Conservation (phyloP, 164 flowering plant genomes). For the Piper longum region DNA sequence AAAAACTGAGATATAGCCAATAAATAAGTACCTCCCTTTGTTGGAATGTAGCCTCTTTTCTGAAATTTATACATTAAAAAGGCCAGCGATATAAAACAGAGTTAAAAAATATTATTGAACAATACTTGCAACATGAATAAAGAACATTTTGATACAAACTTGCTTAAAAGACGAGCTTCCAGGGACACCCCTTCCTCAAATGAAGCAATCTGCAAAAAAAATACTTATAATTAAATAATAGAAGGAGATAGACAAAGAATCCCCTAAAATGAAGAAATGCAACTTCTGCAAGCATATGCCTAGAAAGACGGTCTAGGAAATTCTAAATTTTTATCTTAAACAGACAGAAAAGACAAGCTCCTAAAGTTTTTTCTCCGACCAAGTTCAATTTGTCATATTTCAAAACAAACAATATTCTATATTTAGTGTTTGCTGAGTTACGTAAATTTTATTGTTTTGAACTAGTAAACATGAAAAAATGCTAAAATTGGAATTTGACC, state of each 20-base stretch:
- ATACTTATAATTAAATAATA: too few relatives aligned
- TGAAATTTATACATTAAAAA: slow-evolving; percentile 12
- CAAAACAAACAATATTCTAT: neutral
- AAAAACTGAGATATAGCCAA: too few relatives aligned
- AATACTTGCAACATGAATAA: neutral
- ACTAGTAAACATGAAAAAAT: neutral
- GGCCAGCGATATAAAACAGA: neutral
- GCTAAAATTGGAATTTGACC: too few relatives aligned
- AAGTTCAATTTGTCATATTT: neutral
- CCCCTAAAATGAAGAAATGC: too few relatives aligned
- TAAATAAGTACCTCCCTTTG: slow-evolving; percentile 60
- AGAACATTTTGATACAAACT: slow-evolving; percentile 26
- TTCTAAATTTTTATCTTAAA: neutral
- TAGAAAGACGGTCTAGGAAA: neutral
- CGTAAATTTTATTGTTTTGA: too few relatives aligned
- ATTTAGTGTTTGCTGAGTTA: too few relatives aligned
- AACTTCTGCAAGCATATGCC: too few relatives aligned
- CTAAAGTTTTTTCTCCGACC: too few relatives aligned
- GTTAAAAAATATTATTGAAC: neutral
- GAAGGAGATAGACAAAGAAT: too few relatives aligned
- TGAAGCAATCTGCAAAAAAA: slow-evolving; percentile 40
- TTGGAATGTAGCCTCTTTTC: slow-evolving; percentile 81
- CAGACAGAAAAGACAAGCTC: too few relatives aligned
- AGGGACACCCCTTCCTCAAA: slow-evolving; percentile 83
- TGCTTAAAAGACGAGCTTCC: slow-evolving; percentile 74